A percentile compares a stretch with the other conserved stretches of the same genome.
These are phyloP conservation scores for Sanguinoderma infundibulare DNA, from an alignment of 1,284 basidiomycete species.

Conservation along the genomic window DNA sequence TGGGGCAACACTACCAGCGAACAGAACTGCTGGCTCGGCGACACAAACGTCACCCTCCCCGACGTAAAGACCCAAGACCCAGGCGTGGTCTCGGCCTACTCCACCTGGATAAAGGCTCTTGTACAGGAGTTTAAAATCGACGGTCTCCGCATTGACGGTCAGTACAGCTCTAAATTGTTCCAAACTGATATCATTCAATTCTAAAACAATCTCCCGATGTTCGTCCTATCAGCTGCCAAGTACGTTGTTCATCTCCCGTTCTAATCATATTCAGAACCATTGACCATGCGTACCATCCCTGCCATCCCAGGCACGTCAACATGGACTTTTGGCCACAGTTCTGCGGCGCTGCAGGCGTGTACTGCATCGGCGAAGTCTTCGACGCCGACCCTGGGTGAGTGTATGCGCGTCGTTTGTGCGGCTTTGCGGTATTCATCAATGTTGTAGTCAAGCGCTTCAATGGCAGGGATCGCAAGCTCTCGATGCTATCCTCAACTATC, in stretches of 20 bases:
- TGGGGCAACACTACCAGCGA: slow-evolving; percentile 69
- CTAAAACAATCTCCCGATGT: neutral
- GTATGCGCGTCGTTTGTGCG: neutral
- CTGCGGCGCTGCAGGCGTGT: slow-evolving; percentile 75
- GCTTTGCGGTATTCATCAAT: neutral
- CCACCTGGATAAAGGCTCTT: slow-evolving; percentile 65
- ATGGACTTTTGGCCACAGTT: slow-evolving; percentile 75
- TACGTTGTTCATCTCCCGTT: slow-evolving; percentile 36
- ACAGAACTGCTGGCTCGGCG: slow-evolving; percentile 80
- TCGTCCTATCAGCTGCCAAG: slow-evolving; percentile 45
- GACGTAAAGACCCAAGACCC: slow-evolving; percentile 77
- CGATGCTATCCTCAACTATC: slow-evolving; percentile 58
- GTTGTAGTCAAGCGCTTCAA: slow-evolving; percentile 28
- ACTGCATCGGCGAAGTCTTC: slow-evolving; percentile 87
- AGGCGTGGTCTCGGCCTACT: slow-evolving; percentile 60
- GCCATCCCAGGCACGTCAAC: slow-evolving; percentile 66
- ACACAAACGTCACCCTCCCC: slow-evolving; percentile 67
- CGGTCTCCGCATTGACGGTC: slow-evolving; percentile 78
- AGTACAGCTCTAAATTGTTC: slow-evolving; percentile 2
- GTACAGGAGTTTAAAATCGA: slow-evolving; percentile 71
- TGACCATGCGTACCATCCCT: slow-evolving; percentile 2
- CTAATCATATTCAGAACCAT: neutral
- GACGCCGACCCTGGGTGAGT: slow-evolving; percentile 59
- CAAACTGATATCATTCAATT: neutral
- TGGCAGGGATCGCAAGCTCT: slow-evolving; percentile 43